Conservation (phyloP, 2,329 filamentous ascomycete species). For the Hypoxylon sp. region DNA sequence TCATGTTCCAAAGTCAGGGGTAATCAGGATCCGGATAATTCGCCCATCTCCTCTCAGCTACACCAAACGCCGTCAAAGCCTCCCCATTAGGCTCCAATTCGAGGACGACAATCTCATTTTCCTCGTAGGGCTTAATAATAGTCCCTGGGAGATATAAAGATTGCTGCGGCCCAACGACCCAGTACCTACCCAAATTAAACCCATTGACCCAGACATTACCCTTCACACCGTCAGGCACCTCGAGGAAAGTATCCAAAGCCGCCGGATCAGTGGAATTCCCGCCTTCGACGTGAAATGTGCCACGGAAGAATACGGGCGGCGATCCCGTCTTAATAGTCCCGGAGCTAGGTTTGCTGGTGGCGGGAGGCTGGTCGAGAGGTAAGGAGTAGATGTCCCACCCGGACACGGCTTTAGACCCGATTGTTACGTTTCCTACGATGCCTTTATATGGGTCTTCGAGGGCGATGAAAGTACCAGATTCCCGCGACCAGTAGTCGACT, state of each 20-base stretch:
- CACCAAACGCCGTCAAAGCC: constrained; percentile 43
- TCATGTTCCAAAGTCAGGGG: neutral
- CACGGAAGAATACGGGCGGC: constrained; percentile 51
- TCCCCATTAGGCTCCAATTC: constrained; percentile 57
- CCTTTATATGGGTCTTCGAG: constrained; percentile 62
- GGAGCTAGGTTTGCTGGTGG: neutral
- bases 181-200: constrained; percentile 61
- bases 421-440: constrained; percentile 58
- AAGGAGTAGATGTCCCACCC: constrained; percentile 59
- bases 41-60: constrained; percentile 48
- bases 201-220: constrained; percentile 63
- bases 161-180: constrained; percentile 63
- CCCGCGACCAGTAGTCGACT: constrained; percentile 59
- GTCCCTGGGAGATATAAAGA: constrained; percentile 61
- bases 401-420: constrained; percentile 52
- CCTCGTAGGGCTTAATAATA: constrained; percentile 50
- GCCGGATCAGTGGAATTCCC: constrained; percentile 49
- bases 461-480: constrained; percentile 49
- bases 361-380: constrained; percentile 51
- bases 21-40: constrained; percentile 52
- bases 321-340: constrained; percentile 27
- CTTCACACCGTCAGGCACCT: constrained; percentile 58
- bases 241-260: constrained; percentile 55
- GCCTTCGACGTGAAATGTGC: constrained; percentile 49
- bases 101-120: constrained; percentile 59